Evolutionary conservation across 441 rosid genomes (phyloP).

Genomic region (Populus tomentosa): DNA sequence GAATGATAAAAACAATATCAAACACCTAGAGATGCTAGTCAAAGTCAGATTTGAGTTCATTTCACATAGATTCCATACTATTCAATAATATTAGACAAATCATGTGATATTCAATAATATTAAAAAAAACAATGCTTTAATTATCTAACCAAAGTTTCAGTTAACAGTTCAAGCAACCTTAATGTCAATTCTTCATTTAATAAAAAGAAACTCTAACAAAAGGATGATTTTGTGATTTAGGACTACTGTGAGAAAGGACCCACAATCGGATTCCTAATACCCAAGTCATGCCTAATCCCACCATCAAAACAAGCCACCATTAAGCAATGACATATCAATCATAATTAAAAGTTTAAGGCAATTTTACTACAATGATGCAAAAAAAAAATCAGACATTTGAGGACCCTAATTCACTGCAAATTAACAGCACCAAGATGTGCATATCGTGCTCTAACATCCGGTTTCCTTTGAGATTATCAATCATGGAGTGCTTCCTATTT

Average conservation of each 20-base stretch:
- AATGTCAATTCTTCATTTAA: neutral
- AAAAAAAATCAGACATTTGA: neutral
- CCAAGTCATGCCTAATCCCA: neutral
- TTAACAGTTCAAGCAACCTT: neutral
- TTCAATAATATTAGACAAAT: too few species aligned
- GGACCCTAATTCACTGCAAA: neutral
- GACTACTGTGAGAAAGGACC: neutral
- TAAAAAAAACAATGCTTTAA: neutral
- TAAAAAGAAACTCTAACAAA: neutral
- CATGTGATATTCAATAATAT: neutral
- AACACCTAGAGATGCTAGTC: neutral
- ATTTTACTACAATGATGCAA: neutral
- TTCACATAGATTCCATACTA: neutral
- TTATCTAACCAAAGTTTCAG: neutral
- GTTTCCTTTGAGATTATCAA: conserved; percentile 8
- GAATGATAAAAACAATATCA: neutral
- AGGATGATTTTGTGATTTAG: neutral
- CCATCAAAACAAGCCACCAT: neutral
- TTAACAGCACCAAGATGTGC: neutral
- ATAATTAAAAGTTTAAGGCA: neutral
- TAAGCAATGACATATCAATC: neutral
- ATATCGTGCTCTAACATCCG: neutral
- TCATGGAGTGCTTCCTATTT: conserved; percentile 17
- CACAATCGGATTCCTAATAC: neutral
- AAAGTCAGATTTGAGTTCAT: neutral